phyloP scores from a whole-genome alignment of 768 basidiomycete species.

The Termitomyces sp. region DNA sequence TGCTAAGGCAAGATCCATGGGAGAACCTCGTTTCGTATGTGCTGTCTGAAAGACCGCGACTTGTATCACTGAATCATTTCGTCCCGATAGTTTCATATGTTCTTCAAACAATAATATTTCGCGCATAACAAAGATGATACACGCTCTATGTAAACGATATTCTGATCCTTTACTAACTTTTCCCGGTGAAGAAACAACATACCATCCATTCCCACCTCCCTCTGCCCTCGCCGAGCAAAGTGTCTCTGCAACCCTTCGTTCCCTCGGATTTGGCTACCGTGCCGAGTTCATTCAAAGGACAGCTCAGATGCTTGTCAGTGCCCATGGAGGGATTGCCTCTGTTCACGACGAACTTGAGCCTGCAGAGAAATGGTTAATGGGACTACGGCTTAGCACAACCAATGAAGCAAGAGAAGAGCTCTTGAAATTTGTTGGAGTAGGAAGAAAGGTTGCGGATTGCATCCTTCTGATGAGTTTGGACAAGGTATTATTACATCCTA shows the following conservation, averaged over 20 bases:
- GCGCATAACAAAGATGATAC: conserved; percentile 92
- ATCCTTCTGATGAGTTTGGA: conserved; percentile 88
- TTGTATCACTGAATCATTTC: background rate
- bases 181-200: conserved; percentile 33
- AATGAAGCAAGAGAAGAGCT: conserved; percentile 67
- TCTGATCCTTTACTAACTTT: conserved; percentile 62
- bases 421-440: conserved; percentile 84
- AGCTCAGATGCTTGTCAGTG: conserved; percentile 68
- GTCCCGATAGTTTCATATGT: conserved; percentile 83
- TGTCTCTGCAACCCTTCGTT: conserved; percentile 62
- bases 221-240: conserved; percentile 53
- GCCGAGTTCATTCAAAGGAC: conserved; percentile 86
- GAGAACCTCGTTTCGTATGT: conserved; percentile 92
- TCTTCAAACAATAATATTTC: conserved; percentile 96
- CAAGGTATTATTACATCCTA: conserved; percentile 45
- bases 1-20: conserved; percentile 92
- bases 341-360: conserved; percentile 30
- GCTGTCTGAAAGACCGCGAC: background rate
- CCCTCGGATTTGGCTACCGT: conserved; percentile 93
- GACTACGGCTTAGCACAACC: conserved; percentile 46
- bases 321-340: conserved; percentile 29
- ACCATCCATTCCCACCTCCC: conserved; percentile 85
- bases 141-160: conserved; percentile 72
- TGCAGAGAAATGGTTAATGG: conserved; percentile 56
- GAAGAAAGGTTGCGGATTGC: conserved; percentile 96